A percentile compares a stretch with the other conserved stretches of the same genome.
Conservation (phyloP, 2,329 filamentous ascomycete genomes). For the Aspergillus fumigatus region DNA sequence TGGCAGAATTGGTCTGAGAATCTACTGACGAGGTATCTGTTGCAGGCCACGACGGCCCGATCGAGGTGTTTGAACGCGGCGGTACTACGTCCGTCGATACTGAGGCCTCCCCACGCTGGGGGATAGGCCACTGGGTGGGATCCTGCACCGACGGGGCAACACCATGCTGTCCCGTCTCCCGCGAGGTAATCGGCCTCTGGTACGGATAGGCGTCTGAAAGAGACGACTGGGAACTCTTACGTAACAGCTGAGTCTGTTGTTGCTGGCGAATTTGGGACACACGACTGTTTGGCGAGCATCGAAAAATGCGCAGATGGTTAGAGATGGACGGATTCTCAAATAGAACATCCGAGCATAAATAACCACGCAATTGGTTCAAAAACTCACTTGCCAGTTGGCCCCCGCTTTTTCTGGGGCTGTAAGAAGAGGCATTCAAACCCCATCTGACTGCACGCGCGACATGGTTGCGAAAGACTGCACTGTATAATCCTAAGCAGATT, state of each 20-base stretch:
- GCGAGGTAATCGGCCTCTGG: slow-evolving; percentile 16
- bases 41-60: slow-evolving; percentile 20
- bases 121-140: slow-evolving; percentile 17
- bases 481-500: slow-evolving; percentile 11
- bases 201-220: slow-evolving; percentile 20
- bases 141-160: slow-evolving; percentile 15
- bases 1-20: slow-evolving; percentile 15
- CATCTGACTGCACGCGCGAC: slow-evolving; percentile 35
- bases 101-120: slow-evolving; percentile 12
- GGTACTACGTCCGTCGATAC: slow-evolving; percentile 21
- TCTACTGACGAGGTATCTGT: slow-evolving; percentile 18
- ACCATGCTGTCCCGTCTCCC: slow-evolving; percentile 13
- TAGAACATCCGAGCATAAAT: not conserved
- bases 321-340: not conserved
- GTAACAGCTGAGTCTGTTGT: slow-evolving; percentile 25
- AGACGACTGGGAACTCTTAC: slow-evolving; percentile 10
- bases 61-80: slow-evolving; percentile 12
- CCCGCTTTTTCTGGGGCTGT: slow-evolving; percentile 40
- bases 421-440: slow-evolving; percentile 41
- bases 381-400: slow-evolving; percentile 35
- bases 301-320: not conserved
- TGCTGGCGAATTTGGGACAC: slow-evolving; percentile 36
- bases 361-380: not conserved
- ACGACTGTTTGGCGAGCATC: slow-evolving; percentile 21
- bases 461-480: slow-evolving; percentile 39